These are phyloP conservation scores for Nematodospora anomalae DNA, from an alignment of 1,139 yeast genomes.

Conservation along the genomic window DNA sequence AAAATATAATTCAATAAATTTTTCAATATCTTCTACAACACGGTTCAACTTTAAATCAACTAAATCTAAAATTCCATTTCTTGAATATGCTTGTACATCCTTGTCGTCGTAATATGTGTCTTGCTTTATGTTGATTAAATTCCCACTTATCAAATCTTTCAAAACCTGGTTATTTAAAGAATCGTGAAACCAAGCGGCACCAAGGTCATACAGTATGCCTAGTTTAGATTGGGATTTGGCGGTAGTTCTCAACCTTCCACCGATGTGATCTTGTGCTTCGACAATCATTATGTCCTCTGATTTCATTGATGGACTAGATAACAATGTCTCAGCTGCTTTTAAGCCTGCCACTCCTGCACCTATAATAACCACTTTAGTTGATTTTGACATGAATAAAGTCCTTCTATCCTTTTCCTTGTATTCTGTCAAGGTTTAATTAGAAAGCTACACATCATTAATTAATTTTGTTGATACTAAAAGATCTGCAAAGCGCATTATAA, in stretches of 20 bases:
- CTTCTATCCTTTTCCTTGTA: conserved; percentile 1
- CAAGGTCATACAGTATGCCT: conserved; percentile 60
- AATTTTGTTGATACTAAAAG: no score
- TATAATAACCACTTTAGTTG: conserved; percentile 34
- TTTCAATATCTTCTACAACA: conserved; percentile 58
- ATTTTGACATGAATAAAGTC: conserved; percentile 1
- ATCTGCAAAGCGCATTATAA: neutral
- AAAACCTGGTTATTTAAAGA: conserved; percentile 58
- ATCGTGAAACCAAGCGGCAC: conserved; percentile 92
- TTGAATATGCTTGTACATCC: conserved; percentile 42
- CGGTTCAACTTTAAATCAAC: conserved; percentile 28
- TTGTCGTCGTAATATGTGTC: conserved; percentile 57
- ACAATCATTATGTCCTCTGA: conserved; percentile 37
- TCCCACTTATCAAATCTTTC: conserved; percentile 27
- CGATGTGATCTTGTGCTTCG: conserved; percentile 53
- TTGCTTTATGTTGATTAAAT: conserved; percentile 23
- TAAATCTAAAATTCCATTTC: conserved; percentile 32
- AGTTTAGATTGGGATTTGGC: conserved; percentile 29
- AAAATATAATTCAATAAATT: conserved; percentile 54
- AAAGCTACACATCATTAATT: no score
- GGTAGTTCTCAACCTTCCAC: conserved; percentile 46
- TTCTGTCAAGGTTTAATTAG: neutral
- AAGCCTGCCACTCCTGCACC: conserved; percentile 89
- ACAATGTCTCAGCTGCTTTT: conserved; percentile 67
- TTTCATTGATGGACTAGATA: conserved; percentile 32